Conservation (phyloP, 768 basidiomycete species). For the Chalciporus pseudorubinellus region DNA sequence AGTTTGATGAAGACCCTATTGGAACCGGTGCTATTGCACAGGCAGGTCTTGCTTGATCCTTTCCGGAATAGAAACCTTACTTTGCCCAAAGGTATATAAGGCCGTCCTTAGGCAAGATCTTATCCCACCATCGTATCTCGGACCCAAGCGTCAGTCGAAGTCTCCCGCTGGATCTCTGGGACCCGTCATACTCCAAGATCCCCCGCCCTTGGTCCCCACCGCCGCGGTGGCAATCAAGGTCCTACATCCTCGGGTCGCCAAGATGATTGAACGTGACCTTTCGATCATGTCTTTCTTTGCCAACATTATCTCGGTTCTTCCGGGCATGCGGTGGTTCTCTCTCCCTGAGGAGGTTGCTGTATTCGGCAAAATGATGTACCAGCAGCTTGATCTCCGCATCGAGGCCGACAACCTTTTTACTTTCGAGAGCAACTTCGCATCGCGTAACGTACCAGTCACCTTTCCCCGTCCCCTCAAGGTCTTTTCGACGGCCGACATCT, state of each 20-base stretch:
- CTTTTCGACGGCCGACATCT: constrained; percentile 77
- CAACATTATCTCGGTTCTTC: constrained; percentile 67
- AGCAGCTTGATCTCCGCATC: constrained; percentile 85
- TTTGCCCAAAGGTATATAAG: constrained; percentile 67
- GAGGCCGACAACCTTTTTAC: constrained; percentile 84
- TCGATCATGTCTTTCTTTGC: constrained; percentile 96
- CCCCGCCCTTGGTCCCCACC: constrained; percentile 72
- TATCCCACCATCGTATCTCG: constrained; percentile 80
- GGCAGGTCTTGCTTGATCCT: constrained; percentile 27
- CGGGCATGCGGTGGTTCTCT: constrained; percentile 96
- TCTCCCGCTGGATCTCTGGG: constrained; percentile 50
- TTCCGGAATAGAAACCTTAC: not conserved
- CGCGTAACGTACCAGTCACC: constrained; percentile 74
- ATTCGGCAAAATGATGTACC: constrained; percentile 95
- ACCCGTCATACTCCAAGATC: constrained; percentile 46
- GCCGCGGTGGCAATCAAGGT: constrained; percentile 94
- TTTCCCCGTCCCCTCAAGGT: constrained; percentile 86
- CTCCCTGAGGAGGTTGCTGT: constrained; percentile 93
- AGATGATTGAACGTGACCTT: constrained; percentile 85
- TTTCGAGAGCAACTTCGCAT: constrained; percentile 85
- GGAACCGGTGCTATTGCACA: constrained; percentile 99
- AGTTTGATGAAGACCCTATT: constrained; percentile 83
- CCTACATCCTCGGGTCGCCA: constrained; percentile 81
- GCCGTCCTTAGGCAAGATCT: constrained; percentile 82
- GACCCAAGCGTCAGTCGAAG: constrained; percentile 61